These are phyloP conservation scores for Closterium sp. DNA, from an alignment of 139 green algal genomes.

Conservation along the genomic window DNA sequence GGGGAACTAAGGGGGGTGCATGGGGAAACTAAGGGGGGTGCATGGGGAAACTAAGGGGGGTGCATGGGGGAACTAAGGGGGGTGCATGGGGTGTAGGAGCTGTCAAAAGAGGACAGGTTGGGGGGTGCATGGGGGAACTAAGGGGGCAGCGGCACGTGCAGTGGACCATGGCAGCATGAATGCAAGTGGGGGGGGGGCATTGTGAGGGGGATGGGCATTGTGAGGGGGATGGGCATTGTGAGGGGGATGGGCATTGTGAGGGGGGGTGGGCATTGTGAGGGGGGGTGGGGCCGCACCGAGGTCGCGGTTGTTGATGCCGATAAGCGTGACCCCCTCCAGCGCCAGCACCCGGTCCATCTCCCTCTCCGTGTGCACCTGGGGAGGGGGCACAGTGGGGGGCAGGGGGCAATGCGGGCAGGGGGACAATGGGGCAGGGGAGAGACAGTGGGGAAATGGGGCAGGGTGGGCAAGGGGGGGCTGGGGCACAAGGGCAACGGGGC, in stretches of 20 bases:
- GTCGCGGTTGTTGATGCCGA: conserved; percentile 99
- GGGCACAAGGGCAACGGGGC: no score
- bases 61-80: not conserved
- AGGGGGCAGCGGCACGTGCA: no score
- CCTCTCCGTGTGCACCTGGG: conserved; percentile 70
- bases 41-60: no score
- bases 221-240: no score
- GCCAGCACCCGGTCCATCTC: conserved; percentile 90
- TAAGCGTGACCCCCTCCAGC: conserved; percentile 77
- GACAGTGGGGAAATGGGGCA: no score
- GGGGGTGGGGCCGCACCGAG: conserved; percentile 55
- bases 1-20: not conserved
- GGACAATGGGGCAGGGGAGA: not conserved
- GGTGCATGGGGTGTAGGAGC: no score
- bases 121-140: not conserved
- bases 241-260: no score
- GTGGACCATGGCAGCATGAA: not conserved
- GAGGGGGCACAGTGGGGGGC: no score
- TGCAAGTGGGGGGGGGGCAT: no score
- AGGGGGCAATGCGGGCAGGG: not conserved
- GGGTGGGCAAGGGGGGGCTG: no score
- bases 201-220: not conserved
- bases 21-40: no score
- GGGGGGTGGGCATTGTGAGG: not conserved
- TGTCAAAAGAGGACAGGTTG: no score